Evolutionary conservation across 1,284 basidiomycete species (phyloP), one percentile per base, ranked within the genome.

Genomic region (Wallemia ichthyophaga): DNA sequence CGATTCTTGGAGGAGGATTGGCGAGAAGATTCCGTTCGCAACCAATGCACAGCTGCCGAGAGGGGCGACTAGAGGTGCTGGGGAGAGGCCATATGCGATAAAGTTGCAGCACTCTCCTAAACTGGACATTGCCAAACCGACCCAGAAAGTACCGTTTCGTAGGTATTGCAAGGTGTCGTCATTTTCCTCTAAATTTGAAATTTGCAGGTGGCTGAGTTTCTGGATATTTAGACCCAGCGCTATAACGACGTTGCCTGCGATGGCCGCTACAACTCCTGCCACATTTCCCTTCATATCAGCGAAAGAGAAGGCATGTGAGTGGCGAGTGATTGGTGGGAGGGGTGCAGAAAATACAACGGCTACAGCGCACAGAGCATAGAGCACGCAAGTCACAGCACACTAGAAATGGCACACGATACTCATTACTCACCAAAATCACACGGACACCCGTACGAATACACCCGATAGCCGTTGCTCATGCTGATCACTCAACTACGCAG

Each of bases 11-110:
- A 69, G 63, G 25, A 69, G 59, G 1, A 68, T 58, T 2, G 68
- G 68, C 1, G 68, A 64, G 57, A 68, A 64, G 58, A 68, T 61
- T 54, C 66, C 65, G 61, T 69, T 69, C 32, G 66, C 63, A 13
- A 69, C 64, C 2, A 69, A 59, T 1, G 68, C 66, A 1, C 67
- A 66, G n/a, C 58, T 58, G 13, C 68, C 68, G 9, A 69, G 64
- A 1, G 68, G 68, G 3, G 68, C 67, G 3, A 69, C 67, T 23
- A 69, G 61, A 1, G 67, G 67, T 53, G 68, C 68, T 5, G 68
- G 68, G 2, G 68, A 66, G 31, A 69, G 67, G 17, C 68, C 68
- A 62, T 69, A 58, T 58, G 23, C 24, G 21, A 27, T 48, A 59
- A 59, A 33, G 54, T 54, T 27, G 23, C 21, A 27, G 56, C 21